Base-by-base conservation (phyloP, 208 protist species). In the Acanthamoeba lugdunensis region DNA sequence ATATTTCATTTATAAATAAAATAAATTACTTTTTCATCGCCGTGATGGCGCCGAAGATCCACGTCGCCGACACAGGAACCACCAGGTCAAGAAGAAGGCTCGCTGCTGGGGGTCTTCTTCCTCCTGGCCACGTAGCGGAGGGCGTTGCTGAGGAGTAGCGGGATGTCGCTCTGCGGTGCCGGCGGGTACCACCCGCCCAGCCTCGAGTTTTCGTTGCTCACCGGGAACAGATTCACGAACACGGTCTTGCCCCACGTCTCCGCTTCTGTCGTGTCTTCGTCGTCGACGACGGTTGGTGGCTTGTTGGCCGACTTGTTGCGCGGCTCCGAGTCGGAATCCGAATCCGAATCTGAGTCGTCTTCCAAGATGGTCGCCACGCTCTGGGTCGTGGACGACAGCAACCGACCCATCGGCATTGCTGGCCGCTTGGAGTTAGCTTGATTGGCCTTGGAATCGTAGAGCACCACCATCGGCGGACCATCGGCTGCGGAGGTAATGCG, bases 181-280 rank as follows among this genome's bases (percentile, higher is more conserved):
- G 73, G 73, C 30, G 73, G 73, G 73, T 81, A 81, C 73, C 73
- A 81, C 23, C 73, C 73, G 13, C 73, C 73, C 16, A 81, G 73
- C 45, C 37, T 52, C 9, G 30, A 6, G 21, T 81, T 37, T 1
- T 48, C 30, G 21, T 41, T 81, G 45, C 73, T 81, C 45, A 81
- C 73, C 45, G 73, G 73, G 73, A 81, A 81, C 4, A 81, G 33
- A 23, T 81, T 81, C 18, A 81, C 73, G n/a, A 54, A 81, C 14
- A 81, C 73, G 2, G 73, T 81, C 21, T 81, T 81, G 37, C 73
- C 73, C 73, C 73, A 81, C 37, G 18, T 37, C 21, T 41, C 8
- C 9, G 54, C 23, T 23, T n/a, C 50, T 21, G 37, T 88, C 63
- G 28, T 45, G 1, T 85, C 16, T 3, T 41, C 37, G 37, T 41